Evolutionary conservation across 805 yeast genomes (phyloP), one percentile per base, ranked within the genome.

Genomic region (Metschnikowia cubensis): DNA sequence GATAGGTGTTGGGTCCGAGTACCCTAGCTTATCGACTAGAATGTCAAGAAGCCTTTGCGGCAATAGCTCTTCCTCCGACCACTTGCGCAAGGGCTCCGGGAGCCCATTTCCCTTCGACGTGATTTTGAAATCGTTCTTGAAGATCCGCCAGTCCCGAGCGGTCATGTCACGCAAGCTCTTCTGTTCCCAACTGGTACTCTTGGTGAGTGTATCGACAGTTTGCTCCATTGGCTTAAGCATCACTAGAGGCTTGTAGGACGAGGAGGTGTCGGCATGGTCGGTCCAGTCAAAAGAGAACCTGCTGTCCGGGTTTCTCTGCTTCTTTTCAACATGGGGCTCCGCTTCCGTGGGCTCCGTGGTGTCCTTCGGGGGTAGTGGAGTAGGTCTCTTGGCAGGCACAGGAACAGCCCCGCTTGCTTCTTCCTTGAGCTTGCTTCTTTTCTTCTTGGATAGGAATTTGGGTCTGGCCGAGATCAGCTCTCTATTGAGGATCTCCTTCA

Each of bases 61-160:
- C 0, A 85, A 81, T 14, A 86, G 71, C 0, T 61, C 59, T 3
- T 83, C 71, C 56, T 90, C 97, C 0, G 67, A 47, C 97, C 98
- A 92, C 6, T 65, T 63, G 50, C 96, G 70, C 44, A 92, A 63
- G 0, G 97, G 97, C 42, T 80, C 70, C 1, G 72, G 70, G 2
- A 74, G 58, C 35, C 65, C 62, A 3, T 53, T 54, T 6, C 81
- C 81, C 55, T 79, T 83, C 0, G 81, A 71, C 1, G 75, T 69
- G 20, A 92, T 88, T 56, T 79, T 79, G 62, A 72, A 87, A 56
- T 91, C 96, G 58, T 89, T 95, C 55, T 77, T 79, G 64, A 92
- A 73, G 33, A 89, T 84, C 50, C 96, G 75, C 98, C 98, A 92
- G 65, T 94, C 98, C 54, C 97, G 74, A 0, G 75, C 71, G 0